Evolutionary conservation across 768 basidiomycete species (phyloP).

Genomic region (Leucocoprinus sp.): DNA sequence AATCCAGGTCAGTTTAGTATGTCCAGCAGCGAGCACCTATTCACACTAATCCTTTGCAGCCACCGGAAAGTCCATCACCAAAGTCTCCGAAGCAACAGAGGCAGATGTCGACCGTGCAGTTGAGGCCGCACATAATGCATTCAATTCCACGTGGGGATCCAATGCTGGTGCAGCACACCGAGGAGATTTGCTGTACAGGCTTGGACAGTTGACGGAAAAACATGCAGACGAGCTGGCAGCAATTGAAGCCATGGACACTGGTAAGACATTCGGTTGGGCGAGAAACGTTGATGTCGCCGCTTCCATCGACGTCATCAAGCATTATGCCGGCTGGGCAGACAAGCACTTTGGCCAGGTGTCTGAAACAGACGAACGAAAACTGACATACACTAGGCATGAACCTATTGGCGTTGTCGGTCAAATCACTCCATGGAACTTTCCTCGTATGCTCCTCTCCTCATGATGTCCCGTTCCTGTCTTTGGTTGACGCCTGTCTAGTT

Average conservation of each 20-base stretch:
- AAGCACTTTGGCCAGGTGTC: constrained; percentile 67
- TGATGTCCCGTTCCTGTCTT: constrained; percentile 8
- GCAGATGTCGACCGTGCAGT: constrained; percentile 75
- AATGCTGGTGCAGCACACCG: constrained; percentile 36
- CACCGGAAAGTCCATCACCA: constrained; percentile 52
- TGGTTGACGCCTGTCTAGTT: constrained; percentile 21
- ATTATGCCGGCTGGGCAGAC: constrained; percentile 86
- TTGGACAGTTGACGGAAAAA: constrained; percentile 23
- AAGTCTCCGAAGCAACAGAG: constrained; percentile 49
- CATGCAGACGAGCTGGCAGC: constrained; percentile 27
- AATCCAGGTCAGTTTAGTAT: constrained; percentile 37
- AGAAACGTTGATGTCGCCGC: constrained; percentile 39
- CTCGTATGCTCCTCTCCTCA: constrained; percentile 24
- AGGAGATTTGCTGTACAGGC: constrained; percentile 22
- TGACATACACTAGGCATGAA: constrained; percentile 22
- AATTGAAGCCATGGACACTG: constrained; percentile 61
- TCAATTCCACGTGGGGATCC: constrained; percentile 59
- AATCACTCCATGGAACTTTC: constrained; percentile 47
- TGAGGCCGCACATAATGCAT: constrained; percentile 44
- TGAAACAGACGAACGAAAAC: constrained; percentile 41
- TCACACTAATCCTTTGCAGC: constrained; percentile 27
- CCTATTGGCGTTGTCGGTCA: constrained; percentile 21
- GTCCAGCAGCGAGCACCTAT: background rate
- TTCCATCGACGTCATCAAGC: constrained; percentile 45
- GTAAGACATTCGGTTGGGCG: constrained; percentile 48